Conservation (phyloP, 257 asterid genomes). For the Solanum chilense region DNA sequence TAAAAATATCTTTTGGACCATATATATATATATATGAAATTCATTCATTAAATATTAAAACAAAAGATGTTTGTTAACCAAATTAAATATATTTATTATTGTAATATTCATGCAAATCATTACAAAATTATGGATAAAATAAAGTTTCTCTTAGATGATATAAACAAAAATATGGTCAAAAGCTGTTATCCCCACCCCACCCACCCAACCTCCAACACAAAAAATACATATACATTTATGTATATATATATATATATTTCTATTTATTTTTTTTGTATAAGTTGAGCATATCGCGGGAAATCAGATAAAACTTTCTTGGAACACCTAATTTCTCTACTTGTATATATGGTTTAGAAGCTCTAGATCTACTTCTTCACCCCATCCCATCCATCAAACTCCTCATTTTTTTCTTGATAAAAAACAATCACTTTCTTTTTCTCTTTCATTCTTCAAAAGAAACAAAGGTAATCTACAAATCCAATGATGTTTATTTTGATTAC, state of each 20-base stretch:
- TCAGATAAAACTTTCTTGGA: constrained; percentile 19
- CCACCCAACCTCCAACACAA: neutral
- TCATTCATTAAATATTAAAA: neutral
- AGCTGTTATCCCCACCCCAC: constrained; percentile 17
- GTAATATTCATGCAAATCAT: constrained; percentile 16
- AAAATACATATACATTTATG: too few species aligned
- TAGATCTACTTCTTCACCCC: constrained; percentile 4
- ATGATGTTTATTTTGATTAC: constrained; percentile 25
- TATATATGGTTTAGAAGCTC: constrained; percentile 15
- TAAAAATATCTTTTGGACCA: neutral
- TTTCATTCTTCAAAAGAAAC: constrained; percentile 10
- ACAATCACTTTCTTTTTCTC: constrained; percentile 6
- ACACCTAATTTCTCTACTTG: constrained; percentile 29
- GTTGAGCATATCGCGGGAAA: constrained; percentile 30
- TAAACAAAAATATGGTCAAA: constrained; percentile 47
- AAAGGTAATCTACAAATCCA: constrained; percentile 34
- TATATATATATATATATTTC: neutral
- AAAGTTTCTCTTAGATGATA: constrained; percentile 16
- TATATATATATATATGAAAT: neutral
- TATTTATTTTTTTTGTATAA: neutral
- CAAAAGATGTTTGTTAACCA: neutral
- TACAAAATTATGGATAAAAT: constrained; percentile 34
- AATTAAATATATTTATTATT: neutral
- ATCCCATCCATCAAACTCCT: neutral
- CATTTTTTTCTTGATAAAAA: neutral